Conservation (phyloP, 2,329 filamentous ascomycete species). For the Pestalotiopsis sp. region DNA sequence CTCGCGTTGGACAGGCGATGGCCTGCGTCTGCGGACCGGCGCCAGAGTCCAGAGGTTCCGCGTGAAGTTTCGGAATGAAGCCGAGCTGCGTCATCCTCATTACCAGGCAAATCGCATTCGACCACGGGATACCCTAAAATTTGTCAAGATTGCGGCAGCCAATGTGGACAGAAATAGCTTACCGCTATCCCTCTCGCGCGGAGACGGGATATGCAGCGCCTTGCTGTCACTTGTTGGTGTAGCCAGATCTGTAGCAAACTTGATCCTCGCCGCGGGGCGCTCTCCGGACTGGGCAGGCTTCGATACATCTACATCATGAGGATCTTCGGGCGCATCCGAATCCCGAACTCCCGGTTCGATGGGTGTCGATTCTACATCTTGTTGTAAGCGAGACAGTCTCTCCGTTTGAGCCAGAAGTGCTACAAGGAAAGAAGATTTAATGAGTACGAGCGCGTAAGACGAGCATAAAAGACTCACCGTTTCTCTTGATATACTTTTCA, state of each 20-base stretch:
- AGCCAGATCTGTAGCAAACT: background rate
- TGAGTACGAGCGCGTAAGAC: background rate
- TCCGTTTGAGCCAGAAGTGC: background rate
- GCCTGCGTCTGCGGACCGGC: background rate
- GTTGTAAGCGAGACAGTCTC: background rate
- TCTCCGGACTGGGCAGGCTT: background rate
- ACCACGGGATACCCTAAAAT: background rate
- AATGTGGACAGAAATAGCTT: background rate
- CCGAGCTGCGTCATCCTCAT: background rate
- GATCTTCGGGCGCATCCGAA: background rate
- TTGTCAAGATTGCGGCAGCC: background rate
- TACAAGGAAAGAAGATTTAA: background rate
- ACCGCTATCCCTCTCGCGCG: background rate
- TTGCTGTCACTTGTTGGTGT: background rate
- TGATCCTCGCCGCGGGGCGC: background rate
- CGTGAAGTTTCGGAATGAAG: background rate
- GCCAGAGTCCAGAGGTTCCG: background rate
- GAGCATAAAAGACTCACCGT: constrained; percentile 27
- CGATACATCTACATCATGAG: no score
- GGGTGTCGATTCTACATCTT: background rate
- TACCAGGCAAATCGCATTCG: background rate
- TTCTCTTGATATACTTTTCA: constrained; percentile 41
- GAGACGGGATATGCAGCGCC: background rate
- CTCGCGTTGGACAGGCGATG: background rate
- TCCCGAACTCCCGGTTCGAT: background rate